Evolutionary conservation across 2,329 filamentous ascomycete genomes (phyloP).

Genomic region (Aureobasidium sp.): DNA sequence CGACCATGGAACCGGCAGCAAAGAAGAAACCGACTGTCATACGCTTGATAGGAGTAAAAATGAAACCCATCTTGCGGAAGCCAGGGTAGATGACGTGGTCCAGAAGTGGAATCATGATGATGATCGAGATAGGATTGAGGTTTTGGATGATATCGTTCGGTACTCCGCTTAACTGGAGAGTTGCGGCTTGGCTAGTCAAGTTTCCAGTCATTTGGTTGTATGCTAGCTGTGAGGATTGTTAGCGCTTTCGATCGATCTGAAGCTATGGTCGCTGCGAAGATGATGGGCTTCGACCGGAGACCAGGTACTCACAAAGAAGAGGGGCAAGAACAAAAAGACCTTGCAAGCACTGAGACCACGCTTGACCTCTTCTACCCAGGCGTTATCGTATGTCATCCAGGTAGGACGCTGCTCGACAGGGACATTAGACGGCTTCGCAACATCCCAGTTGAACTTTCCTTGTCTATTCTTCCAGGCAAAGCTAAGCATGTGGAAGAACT

Average conservation of each 20-base stretch:
- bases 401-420: conserved; percentile 45
- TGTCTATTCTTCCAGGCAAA: conserved; percentile 49
- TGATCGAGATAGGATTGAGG: conserved; percentile 35
- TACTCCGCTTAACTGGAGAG: conserved; percentile 37
- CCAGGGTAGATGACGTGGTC: conserved; percentile 41
- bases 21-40: conserved; percentile 49
- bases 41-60: conserved; percentile 45
- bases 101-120: conserved; percentile 40
- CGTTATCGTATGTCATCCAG: conserved; percentile 77
- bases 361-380: conserved; percentile 71
- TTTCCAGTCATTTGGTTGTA: conserved; percentile 40
- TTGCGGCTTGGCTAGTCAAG: conserved; percentile 38
- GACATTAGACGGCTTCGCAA: conserved; percentile 59
- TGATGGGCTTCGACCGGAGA: not conserved
- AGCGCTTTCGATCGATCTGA: not conserved
- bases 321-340: conserved; percentile 51
- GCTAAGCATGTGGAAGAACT: conserved; percentile 55
- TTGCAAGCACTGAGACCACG: conserved; percentile 60
- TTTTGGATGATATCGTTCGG: conserved; percentile 43
- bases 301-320: conserved; percentile 42
- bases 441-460: conserved; percentile 47
- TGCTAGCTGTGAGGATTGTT: conserved; percentile 34
- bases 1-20: conserved; percentile 46
- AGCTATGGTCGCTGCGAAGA: not conserved
- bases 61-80: conserved; percentile 36